These are phyloP conservation scores for Coccomyxa sp. DNA, from an alignment of 139 green algal genomes.

Conservation along the genomic window DNA sequence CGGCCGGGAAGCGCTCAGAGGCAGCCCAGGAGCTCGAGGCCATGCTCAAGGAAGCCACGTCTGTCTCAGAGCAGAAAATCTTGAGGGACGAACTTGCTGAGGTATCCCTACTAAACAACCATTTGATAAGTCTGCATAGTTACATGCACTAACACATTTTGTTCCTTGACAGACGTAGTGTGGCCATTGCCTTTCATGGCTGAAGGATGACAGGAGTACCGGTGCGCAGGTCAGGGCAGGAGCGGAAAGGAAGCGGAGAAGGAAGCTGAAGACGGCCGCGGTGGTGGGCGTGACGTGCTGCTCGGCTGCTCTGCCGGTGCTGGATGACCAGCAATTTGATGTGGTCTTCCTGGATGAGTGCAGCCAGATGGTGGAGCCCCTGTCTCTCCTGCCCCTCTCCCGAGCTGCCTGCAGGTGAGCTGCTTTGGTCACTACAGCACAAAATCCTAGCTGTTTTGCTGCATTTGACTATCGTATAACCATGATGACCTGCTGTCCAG, in stretches of 20 bases:
- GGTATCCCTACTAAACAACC: background rate
- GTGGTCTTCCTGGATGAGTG: slow-evolving; percentile 81
- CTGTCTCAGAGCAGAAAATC: slow-evolving; percentile 6
- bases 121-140: no score
- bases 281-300: slow-evolving; percentile 81
- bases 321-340: slow-evolving; percentile 62
- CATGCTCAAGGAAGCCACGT: slow-evolving; percentile 42
- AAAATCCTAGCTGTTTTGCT: no score
- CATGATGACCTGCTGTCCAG: background rate
- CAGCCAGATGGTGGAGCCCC: slow-evolving; percentile 81
- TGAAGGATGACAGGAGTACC: no score
- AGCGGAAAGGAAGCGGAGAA: slow-evolving; percentile 50
- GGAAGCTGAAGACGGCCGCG: slow-evolving; percentile 42
- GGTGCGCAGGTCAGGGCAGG: slow-evolving; percentile 25
- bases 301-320: slow-evolving; percentile 43
- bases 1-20: slow-evolving; percentile 24
- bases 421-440: background rate
- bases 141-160: no score
- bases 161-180: no score
- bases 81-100: slow-evolving; percentile 23
- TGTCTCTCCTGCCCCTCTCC: slow-evolving; percentile 63
- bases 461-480: no score
- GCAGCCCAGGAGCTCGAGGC: slow-evolving; percentile 47
- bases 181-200: no score
- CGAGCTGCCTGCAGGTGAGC: slow-evolving; percentile 35